Base-by-base conservation (phyloP, 164 flowering plant genomes). In the Chimonanthus praecox region DNA sequence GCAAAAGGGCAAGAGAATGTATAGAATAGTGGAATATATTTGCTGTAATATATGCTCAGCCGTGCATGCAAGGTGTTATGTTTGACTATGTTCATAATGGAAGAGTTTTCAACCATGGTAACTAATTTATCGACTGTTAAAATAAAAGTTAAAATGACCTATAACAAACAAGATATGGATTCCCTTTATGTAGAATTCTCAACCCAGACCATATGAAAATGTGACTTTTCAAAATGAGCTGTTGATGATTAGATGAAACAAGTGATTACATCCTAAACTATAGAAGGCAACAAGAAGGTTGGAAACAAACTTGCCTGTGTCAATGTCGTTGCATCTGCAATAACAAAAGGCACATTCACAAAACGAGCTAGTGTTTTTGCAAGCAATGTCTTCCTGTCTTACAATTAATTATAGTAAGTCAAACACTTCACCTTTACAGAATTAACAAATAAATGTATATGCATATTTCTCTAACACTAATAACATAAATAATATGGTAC, bases 341-440 rank as follows among this genome's bases (percentile, higher is more conserved):
- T 89, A 71, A 91, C 98, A 84, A 94, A 94, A 2, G 98, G 98
- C 58, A 94, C 97, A 85, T 92, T 94, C 72, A 94, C 98, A 83
- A 91, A 85, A 18, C 96, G 92, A 74, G 98, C 98, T 46, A 94
- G 85, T 45, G 98, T 91, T 78, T 94, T 94, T 76, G 98, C 98
- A 60, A 94, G 90, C 64, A 94, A 84, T 13, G 98, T 92, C 87
- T 94, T 76, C 98, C 98, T 94, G 85, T 79, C 63, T 73, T 71
- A 70, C 61, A 81, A 47, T 44, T 72, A 63, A 78, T 70, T 45
- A 60, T 46, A 75, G 69, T 15, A 70, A 65, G 58, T 74, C 54
- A 82, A 72, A 62, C 51, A 11, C 67, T 74, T 54, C 47, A 20
- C 33, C 67, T n/a, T 6, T 7, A 78, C 67, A 67, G 15, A 65